Conservation (phyloP, 2,329 filamentous ascomycete genomes). For the Coniochaeta prunicola region DNA sequence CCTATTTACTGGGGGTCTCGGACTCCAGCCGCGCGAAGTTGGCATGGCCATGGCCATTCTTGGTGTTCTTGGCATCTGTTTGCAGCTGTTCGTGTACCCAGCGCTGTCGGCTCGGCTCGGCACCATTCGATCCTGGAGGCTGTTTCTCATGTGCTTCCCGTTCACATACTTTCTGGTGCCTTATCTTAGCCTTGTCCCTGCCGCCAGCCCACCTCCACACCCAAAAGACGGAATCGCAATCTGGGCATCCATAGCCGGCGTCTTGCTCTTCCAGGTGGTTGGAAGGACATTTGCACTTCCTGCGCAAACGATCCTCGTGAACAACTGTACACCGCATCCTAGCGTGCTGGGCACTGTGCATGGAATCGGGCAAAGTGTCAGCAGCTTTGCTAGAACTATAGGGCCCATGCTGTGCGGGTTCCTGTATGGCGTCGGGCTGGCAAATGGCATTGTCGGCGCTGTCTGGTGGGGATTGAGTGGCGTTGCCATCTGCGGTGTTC, state of each 20-base stretch:
- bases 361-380: slow-evolving; percentile 49
- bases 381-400: slow-evolving; percentile 50
- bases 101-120: slow-evolving; percentile 58
- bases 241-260: slow-evolving; percentile 57
- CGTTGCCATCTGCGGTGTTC: slow-evolving; percentile 39
- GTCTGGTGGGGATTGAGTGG: slow-evolving; percentile 50
- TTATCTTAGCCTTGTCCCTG: slow-evolving; percentile 62
- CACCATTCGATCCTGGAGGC: slow-evolving; percentile 59
- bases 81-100: slow-evolving; percentile 69
- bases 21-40: slow-evolving; percentile 62
- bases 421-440: slow-evolving; percentile 52
- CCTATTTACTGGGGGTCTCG: slow-evolving; percentile 66
- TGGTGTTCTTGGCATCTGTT: slow-evolving; percentile 64
- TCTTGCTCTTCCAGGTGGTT: slow-evolving; percentile 62
- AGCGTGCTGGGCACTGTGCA: slow-evolving; percentile 52
- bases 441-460: slow-evolving; percentile 48
- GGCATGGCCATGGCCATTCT: slow-evolving; percentile 74
- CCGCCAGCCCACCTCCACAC: slow-evolving; percentile 39
- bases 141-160: slow-evolving; percentile 65
- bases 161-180: slow-evolving; percentile 63
- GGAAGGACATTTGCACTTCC: slow-evolving; percentile 63
- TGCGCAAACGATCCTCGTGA: slow-evolving; percentile 51
- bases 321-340: slow-evolving; percentile 53
- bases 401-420: slow-evolving; percentile 54
- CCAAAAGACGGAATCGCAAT: slow-evolving; percentile 47